Evolutionary conservation across 192 early-diverging fungal genomes (phyloP), one percentile per base, ranked within the genome.

Genomic region (Dimargaris verticillata): DNA sequence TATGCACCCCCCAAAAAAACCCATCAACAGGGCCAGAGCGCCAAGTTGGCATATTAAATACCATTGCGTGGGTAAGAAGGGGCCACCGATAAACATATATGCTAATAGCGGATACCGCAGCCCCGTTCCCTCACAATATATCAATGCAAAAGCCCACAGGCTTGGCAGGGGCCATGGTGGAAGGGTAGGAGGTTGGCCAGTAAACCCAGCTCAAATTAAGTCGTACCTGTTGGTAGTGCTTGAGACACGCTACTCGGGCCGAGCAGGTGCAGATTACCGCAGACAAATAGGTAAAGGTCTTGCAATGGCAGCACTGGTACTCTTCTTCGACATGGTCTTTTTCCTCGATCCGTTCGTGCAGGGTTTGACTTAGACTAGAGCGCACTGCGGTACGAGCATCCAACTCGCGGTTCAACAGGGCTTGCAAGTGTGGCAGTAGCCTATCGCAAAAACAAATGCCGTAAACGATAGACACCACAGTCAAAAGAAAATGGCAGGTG

Each of bases 261-360:
- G 77, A 74, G 68, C 82, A 84, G 46, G 52, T 64, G 60, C 83
- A 84, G 2, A 68, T 65, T 22, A 91, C 68, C 12, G 80, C 78
- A 0, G 86, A 88, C 15, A 91, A 69, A 62, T 80, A 87, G 44
- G 79, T 73, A 62, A 82, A 91, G 7, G 78, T 67, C 66, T 88
- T 88, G 70, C 88, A 91, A 26, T 70, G 57, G 14, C 62, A 58
- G 54, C 88, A 91, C 67, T 87, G 81, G 3, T 76, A 69, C 61
- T 80, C 69, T 26, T 85, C 84, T 12, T 83, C 78, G 0, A 68
- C 68, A 18, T 72, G 53, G 33, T 78, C 79, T 10, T 62, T 43
- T 24, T 73, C 72, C 26, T 76, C 73, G 10, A 72, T 52, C 25
- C 74, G 62, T 20, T 74, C 72, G 29, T 69, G 62, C 69, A 74